Evolutionary conservation across 192 early-diverging fungal genomes (phyloP), one percentile per base, ranked within the genome.

Genomic region (Backusella macrospora): DNA sequence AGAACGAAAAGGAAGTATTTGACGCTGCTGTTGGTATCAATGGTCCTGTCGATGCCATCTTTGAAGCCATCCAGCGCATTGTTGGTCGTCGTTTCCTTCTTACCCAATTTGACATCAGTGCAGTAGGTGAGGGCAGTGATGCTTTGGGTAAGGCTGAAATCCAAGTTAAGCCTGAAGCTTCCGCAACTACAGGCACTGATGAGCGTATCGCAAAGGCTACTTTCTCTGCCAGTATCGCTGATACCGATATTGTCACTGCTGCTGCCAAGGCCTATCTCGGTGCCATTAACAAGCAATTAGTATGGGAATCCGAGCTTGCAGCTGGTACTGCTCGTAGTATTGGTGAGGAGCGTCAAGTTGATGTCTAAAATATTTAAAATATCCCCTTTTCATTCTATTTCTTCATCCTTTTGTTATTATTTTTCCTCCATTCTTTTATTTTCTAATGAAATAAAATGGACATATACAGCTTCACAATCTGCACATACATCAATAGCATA

Each of bases 11-110:
- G 12, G 85, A 84, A 43, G 21, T 85, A 37, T 77, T 85, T 47
- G 95, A 96, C 80, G 96, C 92, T 12, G 94, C 94, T 18, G 86
- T 92, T 59, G 95, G 92, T 18, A 73, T 78, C 46, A 90, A 91
- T 76, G 95, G 96, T 12, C 93, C 96, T 7, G 91, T 98, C 37
- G 93, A 96, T 78, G 95, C 96, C 14, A 89, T 94, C 62, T 98
- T 94, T 84, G 86, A 82, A 44, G 93, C 90, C 52, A 98, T 98
- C 75, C 94, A 98, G 85, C 92, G 95, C 48, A 83, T 95, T 70
- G 89, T 92, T 1, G 87, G 89, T 29, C 83, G 88, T 75, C 79
- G 83, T 69, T 91, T 94, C 71, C 83, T 90, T 29, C 88, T 98
- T 75, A 91, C 93, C 65, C 86, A 90, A 72, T 98, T 93, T 79